These are phyloP conservation scores for Bothriochloa decipiens DNA, from an alignment of 176 grass and related monocot species.

Conservation along the genomic window DNA sequence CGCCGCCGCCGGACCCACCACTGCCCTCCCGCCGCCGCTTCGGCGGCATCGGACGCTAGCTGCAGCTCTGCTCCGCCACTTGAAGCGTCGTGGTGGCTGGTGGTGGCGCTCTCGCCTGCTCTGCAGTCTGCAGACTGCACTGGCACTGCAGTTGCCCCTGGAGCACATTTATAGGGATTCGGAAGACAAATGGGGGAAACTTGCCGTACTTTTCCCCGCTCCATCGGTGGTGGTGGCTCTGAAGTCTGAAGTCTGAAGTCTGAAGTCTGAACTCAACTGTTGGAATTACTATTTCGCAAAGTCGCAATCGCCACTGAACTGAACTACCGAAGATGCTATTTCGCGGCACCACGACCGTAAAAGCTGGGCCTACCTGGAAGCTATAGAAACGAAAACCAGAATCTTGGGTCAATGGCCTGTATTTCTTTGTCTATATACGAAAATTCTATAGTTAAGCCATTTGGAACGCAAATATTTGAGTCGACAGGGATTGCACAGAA, in stretches of 20 bases:
- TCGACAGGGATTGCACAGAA: too few species aligned
- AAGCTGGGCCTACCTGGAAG: too few species aligned
- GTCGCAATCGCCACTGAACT: too few species aligned
- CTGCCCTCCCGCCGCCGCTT: slow-evolving; percentile 31
- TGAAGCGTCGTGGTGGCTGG: not conserved
- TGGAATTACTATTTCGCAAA: too few species aligned
- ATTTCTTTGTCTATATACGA: too few species aligned
- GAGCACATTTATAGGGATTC: not conserved
- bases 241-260: too few species aligned
- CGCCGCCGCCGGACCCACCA: not conserved
- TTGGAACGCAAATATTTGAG: too few species aligned
- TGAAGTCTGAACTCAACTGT: not conserved
- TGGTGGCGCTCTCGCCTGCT: not conserved
- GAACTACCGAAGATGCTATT: too few species aligned
- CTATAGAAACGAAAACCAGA: too few species aligned
- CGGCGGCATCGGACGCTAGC: slow-evolving; percentile 4
- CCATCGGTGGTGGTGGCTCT: not conserved
- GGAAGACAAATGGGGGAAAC: not conserved
- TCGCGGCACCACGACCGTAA: too few species aligned
- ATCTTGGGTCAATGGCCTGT: too few species aligned
- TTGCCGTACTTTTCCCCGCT: not conserved
- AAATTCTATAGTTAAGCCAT: too few species aligned
- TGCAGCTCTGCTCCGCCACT: slow-evolving; percentile 2
- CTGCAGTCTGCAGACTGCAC: not conserved
- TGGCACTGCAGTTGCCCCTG: not conserved